Evolutionary conservation across 345 rosid species (phyloP), one percentile per base, ranked within the genome.

Genomic region (Populus deltoides): DNA sequence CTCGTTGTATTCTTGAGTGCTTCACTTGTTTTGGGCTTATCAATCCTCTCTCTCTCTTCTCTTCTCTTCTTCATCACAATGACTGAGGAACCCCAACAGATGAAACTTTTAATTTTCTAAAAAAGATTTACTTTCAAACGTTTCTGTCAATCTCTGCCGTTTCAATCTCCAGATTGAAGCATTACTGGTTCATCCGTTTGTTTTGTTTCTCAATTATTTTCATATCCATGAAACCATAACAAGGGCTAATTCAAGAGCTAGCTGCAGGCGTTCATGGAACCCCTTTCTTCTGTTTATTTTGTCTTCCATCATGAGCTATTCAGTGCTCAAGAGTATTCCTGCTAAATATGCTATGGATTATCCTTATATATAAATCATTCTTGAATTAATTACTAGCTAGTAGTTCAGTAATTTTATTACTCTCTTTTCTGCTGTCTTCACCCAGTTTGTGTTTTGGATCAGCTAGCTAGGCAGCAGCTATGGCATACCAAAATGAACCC

Each of bases 1-100:
- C 76, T 67, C 72, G 24, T 66, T 20, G 24, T 71, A 77, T 72
- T 62, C 75, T 68, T 71, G 77, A 67, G 72, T 86, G 88, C 83
- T 89, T 81, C 82, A 70, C 88, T 81, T 81, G 78, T 85, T 86
- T 84, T 74, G 86, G 80, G 78, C 79, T 75, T 45, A 69, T 69
- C 74, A 73, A 73, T 73, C 67, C 24, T 73, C 41, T 53, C 75
- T 3, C n/a, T 31, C 33, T 4, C 36, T 43, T n/a, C 2, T 39
- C 71, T 8, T 36, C 39, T 38, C 73, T 22, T 36, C 75, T 76
- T 43, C 12, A 43, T 10, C 47, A 11, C 11, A 43, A 4, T 43
- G 71, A 51, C 47, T 81, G 5, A 71, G 62, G 49, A 67, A 41
- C 51, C 33, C 13, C 62, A 51, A 12, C 39, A 78, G 72, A 57